A percentile compares a stretch with the other conserved stretches of the same genome.
Conservation (phyloP, 202 grass and related monocot species). For the Schoenoplectus tabernaemontani region DNA sequence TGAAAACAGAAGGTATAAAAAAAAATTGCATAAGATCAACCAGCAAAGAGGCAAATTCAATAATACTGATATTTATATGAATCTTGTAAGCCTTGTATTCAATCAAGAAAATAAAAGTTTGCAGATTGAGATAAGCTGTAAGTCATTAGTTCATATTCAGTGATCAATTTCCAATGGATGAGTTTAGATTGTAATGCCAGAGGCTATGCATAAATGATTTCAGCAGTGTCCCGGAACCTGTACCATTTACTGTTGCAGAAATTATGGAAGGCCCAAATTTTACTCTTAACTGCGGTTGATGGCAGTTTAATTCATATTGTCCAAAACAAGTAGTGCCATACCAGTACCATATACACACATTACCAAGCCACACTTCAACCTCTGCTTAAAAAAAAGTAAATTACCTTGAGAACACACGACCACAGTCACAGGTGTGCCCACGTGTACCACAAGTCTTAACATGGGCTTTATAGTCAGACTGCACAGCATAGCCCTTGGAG, state of each 20-base stretch:
- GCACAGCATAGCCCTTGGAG: constrained; percentile 90
- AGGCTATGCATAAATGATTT: background rate
- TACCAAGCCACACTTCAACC: background rate
- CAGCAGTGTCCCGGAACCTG: background rate
- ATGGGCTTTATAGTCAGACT: constrained; percentile 99
- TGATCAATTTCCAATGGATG: background rate
- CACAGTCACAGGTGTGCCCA: constrained; percentile 96
- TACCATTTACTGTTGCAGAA: background rate
- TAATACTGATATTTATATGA: background rate
- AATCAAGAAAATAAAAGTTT: too few species aligned
- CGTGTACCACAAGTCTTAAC: constrained; percentile 99
- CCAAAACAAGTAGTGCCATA: background rate
- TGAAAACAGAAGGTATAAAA: background rate
- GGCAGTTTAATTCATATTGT: too few species aligned
- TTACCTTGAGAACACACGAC: constrained; percentile 96
- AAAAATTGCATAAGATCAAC: background rate
- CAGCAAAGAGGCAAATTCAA: background rate
- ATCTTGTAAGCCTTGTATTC: background rate
- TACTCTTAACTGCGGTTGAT: too few species aligned
- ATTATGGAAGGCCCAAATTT: too few species aligned
- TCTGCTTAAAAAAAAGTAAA: background rate
- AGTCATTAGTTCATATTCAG: background rate
- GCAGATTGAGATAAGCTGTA: background rate
- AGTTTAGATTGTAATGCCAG: too few species aligned
- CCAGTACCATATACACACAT: background rate